A percentile compares a stretch with the other conserved stretches of the same genome.
Evolutionary conservation across 306 rosid species (phyloP).

Genomic region (Abrus precatorius): DNA sequence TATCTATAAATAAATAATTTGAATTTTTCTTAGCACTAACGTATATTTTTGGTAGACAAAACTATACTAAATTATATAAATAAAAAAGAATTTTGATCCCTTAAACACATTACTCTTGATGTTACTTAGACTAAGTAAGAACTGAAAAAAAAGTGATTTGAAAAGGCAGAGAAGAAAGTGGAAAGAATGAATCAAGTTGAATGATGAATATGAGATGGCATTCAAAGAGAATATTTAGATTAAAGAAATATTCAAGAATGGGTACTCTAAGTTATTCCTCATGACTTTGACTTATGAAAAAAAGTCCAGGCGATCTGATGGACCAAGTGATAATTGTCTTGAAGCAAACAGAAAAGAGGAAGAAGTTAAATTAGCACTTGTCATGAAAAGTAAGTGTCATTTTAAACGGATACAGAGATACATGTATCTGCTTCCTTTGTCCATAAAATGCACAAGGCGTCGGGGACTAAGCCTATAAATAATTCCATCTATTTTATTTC

Average conservation of each 20-base stretch:
- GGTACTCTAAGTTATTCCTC: constrained; percentile 39
- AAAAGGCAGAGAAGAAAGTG: too few relatives aligned
- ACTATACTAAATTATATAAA: too few relatives aligned
- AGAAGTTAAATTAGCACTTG: constrained; percentile 9
- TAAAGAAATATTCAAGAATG: constrained; percentile 33
- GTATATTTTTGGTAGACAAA: too few relatives aligned
- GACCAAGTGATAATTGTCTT: constrained; percentile 34
- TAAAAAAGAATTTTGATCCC: too few relatives aligned
- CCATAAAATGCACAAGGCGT: constrained; percentile 50
- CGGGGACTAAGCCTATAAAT: constrained; percentile 16
- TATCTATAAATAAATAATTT: too few relatives aligned
- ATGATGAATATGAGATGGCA: too few relatives aligned
- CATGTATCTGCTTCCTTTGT: constrained; percentile 45
- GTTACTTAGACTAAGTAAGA: too few relatives aligned
- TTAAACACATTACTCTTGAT: too few relatives aligned
- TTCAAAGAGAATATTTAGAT: too few relatives aligned
- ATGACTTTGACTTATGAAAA: constrained; percentile 50
- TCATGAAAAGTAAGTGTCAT: neutral
- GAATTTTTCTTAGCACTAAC: too few relatives aligned
- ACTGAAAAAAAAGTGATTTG: too few relatives aligned
- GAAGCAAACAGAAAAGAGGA: neutral
- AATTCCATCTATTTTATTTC: neutral
- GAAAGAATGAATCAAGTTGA: too few relatives aligned
- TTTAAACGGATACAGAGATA: neutral
- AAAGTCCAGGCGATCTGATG: constrained; percentile 44